Percentiles rank a stretch among this genome's conserved stretches.
Evolutionary conservation across 139 green algal species (phyloP).

Genomic region (Coccomyxa sp.): DNA sequence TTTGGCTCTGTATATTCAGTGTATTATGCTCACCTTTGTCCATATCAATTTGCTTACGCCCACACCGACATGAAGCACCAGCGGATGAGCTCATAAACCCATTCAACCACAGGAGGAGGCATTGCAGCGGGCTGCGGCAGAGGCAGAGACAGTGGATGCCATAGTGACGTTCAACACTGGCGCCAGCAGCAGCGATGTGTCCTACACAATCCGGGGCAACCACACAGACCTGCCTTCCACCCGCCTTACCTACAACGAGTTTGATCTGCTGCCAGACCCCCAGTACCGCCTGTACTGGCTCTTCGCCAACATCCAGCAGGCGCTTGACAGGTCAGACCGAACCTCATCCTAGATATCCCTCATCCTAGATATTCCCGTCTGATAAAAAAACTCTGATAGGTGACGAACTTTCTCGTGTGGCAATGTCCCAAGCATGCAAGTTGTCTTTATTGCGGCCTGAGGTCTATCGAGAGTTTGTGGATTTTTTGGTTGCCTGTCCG

Average conservation of each 20-base stretch:
- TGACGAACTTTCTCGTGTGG: no score
- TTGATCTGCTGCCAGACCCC: constrained; percentile 49
- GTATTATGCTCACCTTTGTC: no score
- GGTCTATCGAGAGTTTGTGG: no score
- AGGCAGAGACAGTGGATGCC: constrained; percentile 35
- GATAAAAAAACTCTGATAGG: no score
- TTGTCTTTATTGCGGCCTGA: no score
- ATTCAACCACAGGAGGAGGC: constrained; percentile 9
- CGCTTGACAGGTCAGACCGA: constrained; percentile 28
- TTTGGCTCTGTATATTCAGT: no score
- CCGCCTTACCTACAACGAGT: constrained; percentile 49
- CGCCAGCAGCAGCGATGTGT: neutral
- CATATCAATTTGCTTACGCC: no score
- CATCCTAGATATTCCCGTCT: neutral
- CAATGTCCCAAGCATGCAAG: no score
- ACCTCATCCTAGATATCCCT: constrained; percentile 24
- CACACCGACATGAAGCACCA: no score
- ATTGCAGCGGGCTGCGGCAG: neutral
- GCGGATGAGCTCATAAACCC: no score
- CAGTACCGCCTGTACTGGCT: constrained; percentile 66
- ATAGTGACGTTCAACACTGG: constrained; percentile 34
- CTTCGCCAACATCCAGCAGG: constrained; percentile 67
- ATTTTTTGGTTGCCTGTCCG: no score
- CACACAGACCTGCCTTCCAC: constrained; percentile 64
- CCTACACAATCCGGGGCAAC: constrained; percentile 58